Evolutionary conservation across 768 basidiomycete genomes (phyloP), one percentile per base, ranked within the genome.

Genomic region (Panaeolus papilionaceus): DNA sequence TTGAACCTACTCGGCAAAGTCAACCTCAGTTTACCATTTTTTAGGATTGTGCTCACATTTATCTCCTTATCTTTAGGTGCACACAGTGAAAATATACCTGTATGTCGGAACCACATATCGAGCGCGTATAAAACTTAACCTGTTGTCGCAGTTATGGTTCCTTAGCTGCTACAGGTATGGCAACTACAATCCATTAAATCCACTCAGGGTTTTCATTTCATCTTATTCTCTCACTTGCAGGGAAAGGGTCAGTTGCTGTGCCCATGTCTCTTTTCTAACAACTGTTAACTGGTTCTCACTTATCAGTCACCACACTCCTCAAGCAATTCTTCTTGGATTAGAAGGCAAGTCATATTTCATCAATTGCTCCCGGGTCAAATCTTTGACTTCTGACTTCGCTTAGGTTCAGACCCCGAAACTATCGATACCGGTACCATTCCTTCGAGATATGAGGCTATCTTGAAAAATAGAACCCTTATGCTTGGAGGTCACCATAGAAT

Each of bases 401-500:
- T 67, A 89, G 88, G 91, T 49, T 93, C 92, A 45, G 95, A 98
- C 75, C 95, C 96, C 0, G 96, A 98, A 81, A 95, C 94, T 2
- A 92, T 98, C 67, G 94, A 96, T 74, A 92, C 92, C 12, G 91
- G 91, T 6, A 93, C 92, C 6, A 93, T 95, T 51, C 86, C 91
- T 10, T 85, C 89, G 3, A 89, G 94, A 20, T 95, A 95, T 75
- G 80, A 83, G 7, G 81, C 85, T 6, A 94, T 98, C 65, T 74
- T 91, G 20, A 73, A 81, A 38, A 88, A 86, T 72, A 91, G 92
- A 75, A 80, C 79, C 4, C 85, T 97, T 16, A 76, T 88, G 58
- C 85, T 98, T 4, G 90, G 85, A 14, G 95, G 94, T 8, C 81
- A 83, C 62, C 91, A 92, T 66, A 81, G 83, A n/a, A 93, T 99